Evolutionary conservation across 2,329 filamentous ascomycete species (phyloP).

Genomic region (Arthrobotrys sinensis): DNA sequence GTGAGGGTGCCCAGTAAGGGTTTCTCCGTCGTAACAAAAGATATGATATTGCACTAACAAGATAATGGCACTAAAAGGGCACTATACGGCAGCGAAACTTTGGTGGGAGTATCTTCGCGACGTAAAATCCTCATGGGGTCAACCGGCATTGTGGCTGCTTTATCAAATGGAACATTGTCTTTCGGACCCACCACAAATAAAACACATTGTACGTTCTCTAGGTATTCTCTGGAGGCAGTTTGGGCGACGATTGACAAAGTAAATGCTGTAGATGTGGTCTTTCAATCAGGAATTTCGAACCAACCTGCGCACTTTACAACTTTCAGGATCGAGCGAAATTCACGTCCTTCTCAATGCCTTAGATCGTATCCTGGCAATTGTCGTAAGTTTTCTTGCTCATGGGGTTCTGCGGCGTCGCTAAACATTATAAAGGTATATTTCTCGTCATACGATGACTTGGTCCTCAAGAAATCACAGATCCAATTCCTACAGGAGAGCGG

Average conservation of each 20-base stretch:
- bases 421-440: background rate
- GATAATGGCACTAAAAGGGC: no score
- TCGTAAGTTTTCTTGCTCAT: constrained; percentile 4
- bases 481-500: background rate
- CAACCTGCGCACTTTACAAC: background rate
- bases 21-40: no score
- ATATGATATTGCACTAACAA: no score
- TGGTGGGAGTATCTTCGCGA: background rate
- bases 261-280: background rate
- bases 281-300: background rate
- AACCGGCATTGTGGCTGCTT: background rate
- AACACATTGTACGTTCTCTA: constrained; percentile 13
- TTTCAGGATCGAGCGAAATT: background rate
- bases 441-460: background rate
- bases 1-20: background rate
- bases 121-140: background rate
- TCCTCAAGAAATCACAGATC: constrained; percentile 20
- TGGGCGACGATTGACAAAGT: no score
- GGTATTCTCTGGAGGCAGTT: no score
- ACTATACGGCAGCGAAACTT: background rate
- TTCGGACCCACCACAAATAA: background rate
- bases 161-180: background rate
- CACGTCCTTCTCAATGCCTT: constrained; percentile 24
- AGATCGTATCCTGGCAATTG: constrained; percentile 11
- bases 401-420: background rate